A percentile compares a stretch with the other conserved stretches of the same genome.
Evolutionary conservation across 2,329 filamentous ascomycete genomes (phyloP).

Genomic region (Trichoderma sp.): DNA sequence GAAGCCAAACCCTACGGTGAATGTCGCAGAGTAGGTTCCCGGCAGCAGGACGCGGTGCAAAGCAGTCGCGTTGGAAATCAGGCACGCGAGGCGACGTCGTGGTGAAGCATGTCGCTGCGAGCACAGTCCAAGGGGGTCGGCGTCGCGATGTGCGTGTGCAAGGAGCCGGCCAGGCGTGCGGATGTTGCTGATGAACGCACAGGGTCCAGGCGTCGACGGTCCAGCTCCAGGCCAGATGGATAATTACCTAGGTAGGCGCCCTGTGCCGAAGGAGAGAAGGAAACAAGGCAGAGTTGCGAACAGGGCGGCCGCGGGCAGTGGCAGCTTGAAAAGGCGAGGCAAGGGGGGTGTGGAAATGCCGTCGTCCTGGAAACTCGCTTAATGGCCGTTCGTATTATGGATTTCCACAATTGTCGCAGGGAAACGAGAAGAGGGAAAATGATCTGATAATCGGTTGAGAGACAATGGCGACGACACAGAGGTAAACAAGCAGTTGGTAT

Average conservation of each 20-base stretch:
- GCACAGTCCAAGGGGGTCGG: conserved; percentile 21
- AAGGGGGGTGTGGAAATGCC: conserved; percentile 16
- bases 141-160: conserved; percentile 13
- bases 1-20: conserved; percentile 14
- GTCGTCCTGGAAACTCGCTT: conserved; percentile 25
- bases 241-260: background rate
- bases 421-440: background rate
- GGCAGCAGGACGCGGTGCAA: conserved; percentile 7
- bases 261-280: conserved; percentile 5
- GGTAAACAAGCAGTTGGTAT: conserved; percentile 10
- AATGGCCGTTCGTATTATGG: conserved; percentile 19
- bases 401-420: conserved; percentile 6
- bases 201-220: conserved; percentile 2
- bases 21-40: background rate
- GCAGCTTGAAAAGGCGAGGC: conserved; percentile 10
- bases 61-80: background rate
- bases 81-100: conserved; percentile 6
- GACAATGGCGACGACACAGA: background rate
- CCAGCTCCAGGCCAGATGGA: conserved; percentile 20
- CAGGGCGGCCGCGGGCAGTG: conserved; percentile 3
- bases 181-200: background rate
- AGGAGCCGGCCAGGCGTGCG: background rate
- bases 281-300: background rate
- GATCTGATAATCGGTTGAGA: background rate
- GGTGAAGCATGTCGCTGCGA: conserved; percentile 18